Evolutionary conservation across 768 basidiomycete species (phyloP).

Genomic region (Leccinum sublutescens): DNA sequence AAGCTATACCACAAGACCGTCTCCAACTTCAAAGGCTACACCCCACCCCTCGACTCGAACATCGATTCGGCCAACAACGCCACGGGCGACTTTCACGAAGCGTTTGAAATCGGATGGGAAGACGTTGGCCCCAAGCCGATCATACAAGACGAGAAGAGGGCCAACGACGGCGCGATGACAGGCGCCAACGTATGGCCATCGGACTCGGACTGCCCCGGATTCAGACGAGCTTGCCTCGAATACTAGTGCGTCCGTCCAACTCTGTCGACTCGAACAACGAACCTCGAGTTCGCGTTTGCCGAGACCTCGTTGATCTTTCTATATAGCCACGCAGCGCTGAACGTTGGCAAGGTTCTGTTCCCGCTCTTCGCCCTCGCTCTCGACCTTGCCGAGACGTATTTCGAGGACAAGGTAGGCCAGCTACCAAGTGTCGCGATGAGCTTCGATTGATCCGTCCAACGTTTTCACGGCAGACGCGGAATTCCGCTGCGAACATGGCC

Average conservation of each 20-base stretch:
- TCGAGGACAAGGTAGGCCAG: constrained; percentile 56
- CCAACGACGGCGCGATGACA: constrained; percentile 55
- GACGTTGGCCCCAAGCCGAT: constrained; percentile 29
- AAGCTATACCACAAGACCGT: constrained; percentile 70
- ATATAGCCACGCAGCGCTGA: constrained; percentile 50
- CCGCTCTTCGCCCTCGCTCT: constrained; percentile 71
- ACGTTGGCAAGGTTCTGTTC: constrained; percentile 57
- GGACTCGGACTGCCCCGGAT: constrained; percentile 50
- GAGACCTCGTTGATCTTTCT: constrained; percentile 24
- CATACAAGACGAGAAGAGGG: constrained; percentile 25
- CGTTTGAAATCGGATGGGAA: constrained; percentile 84
- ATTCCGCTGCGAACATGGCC: constrained; percentile 64
- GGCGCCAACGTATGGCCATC: constrained; percentile 60
- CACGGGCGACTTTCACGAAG: constrained; percentile 85
- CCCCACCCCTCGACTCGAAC: constrained; percentile 66
- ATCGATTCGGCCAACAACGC: constrained; percentile 62
- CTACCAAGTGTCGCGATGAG: neutral
- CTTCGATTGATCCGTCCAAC: neutral
- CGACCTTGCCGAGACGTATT: constrained; percentile 58
- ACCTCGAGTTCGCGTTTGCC: neutral
- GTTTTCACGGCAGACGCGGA: constrained; percentile 43
- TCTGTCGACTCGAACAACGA: neutral
- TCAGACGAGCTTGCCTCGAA: constrained; percentile 53
- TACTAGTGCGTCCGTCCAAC: constrained; percentile 57
- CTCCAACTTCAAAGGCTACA: constrained; percentile 77